Evolutionary conservation across 768 basidiomycete genomes (phyloP), one percentile per base, ranked within the genome.

Genomic region (Leucogyrophana mollusca): DNA sequence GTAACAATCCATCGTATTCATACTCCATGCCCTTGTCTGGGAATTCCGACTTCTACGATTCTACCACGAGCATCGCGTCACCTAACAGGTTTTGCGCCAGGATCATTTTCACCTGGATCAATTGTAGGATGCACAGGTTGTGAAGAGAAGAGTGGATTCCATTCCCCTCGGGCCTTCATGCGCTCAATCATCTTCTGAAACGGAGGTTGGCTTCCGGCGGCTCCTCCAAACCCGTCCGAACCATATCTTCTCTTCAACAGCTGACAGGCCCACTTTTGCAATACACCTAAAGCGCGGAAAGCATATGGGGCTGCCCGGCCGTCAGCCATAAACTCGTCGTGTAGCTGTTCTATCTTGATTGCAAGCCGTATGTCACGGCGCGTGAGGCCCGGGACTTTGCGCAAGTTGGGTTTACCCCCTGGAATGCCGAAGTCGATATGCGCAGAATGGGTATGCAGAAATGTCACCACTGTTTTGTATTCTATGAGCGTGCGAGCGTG

Each of bases 311-410:
- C 36, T 16, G 62, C 58, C 25, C 50, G 62, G 16, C 23, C 48
- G 5, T 54, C 55, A 7, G 21, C 40, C 42, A 65, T 44, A 43
- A 64, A 67, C 16, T 7, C 41, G 14, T 52, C 33, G 33, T 68
- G 62, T 32, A 67, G 37, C 42, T 49, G 47, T 51, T 82, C 77
- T n/a, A 74, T 52, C 10, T 62, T 60, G 7, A 61, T 58, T 7
- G 78, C 80, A 25, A 80, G 59, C 37, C 79, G 75, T 24, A 79
- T 45, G 50, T 83, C 81, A 23, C 75, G 75, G 4, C 62, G 55
- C 1, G 80, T 80, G 35, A 81, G 69, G 10, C 78, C 74, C 0
- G 77, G 67, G 23, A 64, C 32, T 42, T 50, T 49, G 46, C 44
- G 37, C 23, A 55, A 34, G 14, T 49, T 46, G 4, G 38, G 27